phyloP scores from a whole-genome alignment of 768 basidiomycete species.

The Mycena rosella region DNA sequence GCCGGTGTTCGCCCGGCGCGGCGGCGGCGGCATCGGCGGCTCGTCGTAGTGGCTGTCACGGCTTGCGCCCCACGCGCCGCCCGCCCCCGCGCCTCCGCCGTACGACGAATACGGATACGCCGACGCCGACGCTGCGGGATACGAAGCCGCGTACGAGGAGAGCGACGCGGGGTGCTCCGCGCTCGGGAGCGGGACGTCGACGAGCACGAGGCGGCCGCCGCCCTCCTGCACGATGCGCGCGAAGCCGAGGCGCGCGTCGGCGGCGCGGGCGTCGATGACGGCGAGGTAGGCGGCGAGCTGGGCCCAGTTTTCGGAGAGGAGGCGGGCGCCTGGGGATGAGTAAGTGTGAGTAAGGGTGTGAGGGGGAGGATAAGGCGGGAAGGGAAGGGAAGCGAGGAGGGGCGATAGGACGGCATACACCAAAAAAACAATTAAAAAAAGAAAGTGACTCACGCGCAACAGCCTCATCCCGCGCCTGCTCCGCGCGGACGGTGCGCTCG shows the following conservation, averaged over 20 bases:
- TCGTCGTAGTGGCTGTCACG: not conserved
- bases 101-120: too few species aligned
- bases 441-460: not conserved
- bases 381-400: not conserved
- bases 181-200: constrained; percentile 47
- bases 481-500: constrained; percentile 62
- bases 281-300: constrained; percentile 63
- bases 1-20: too few species aligned
- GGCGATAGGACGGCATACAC: not conserved
- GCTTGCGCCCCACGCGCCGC: too few species aligned
- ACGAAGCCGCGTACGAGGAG: not conserved
- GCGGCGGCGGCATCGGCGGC: not conserved
- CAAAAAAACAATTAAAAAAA: not conserved
- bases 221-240: constrained; percentile 58
- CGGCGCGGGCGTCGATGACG: constrained; percentile 57
- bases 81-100: too few species aligned
- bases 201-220: constrained; percentile 58
- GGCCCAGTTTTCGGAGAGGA: constrained; percentile 62
- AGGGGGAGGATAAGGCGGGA: not conserved
- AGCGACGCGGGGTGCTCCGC: not conserved
- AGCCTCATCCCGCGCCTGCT: constrained; percentile 67
- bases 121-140: too few species aligned
- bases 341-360: not conserved
- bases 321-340: constrained; percentile 34
- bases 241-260: constrained; percentile 65